Evolutionary conservation across 805 yeast genomes (phyloP), one percentile per base, ranked within the genome.

Genomic region (Blastobotrys parvus): DNA sequence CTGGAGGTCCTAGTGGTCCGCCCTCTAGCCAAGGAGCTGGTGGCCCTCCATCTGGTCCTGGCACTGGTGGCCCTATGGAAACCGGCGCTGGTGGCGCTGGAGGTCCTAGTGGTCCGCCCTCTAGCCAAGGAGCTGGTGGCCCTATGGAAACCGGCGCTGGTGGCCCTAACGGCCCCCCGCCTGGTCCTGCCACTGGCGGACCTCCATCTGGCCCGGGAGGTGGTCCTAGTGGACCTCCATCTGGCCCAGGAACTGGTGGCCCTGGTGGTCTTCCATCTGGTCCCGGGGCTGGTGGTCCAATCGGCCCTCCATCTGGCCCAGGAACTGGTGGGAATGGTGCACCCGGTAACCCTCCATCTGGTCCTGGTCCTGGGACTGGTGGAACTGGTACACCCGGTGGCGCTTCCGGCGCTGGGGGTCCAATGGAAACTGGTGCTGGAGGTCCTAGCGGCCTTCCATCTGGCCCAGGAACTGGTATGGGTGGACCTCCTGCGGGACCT

Each of bases 1-100:
- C 23, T 19, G 45, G 39, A 4, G 45, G 45, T 4, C 35, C 41
- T 19, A 41, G 45, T 8, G 45, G 44, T 15, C 19, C n/a, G n/a
- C n/a, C n/a, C n/a, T n/a, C n/a, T n/a, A n/a, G n/a, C n/a, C n/a
- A n/a, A n/a, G n/a, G n/a, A n/a, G n/a, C 40, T 33, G 42, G 39
- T 20, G 40, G 45, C 27, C 27, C 31, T 27, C n/a, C n/a, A n/a
- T n/a, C n/a, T n/a, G 37, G 32, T 3, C 4, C 21, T 16, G 35
- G 35, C 21, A 16, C 7, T 32, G 35, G 20, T 8, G 42, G 42
- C 13, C 27, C 42, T 10, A 18, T 5, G 13, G 40, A 20, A 10
- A 10, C 21, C 5, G 37, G 21, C 17, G 39, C 30, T 11, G 18
- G n/a, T 5, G 32, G 42, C 36, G 41, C 36, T 17, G 34, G 21